Percentiles rank a stretch among this genome's conserved stretches.
Evolutionary conservation across 2,329 filamentous ascomycete genomes (phyloP).

Genomic region (Ciborinia camelliae): DNA sequence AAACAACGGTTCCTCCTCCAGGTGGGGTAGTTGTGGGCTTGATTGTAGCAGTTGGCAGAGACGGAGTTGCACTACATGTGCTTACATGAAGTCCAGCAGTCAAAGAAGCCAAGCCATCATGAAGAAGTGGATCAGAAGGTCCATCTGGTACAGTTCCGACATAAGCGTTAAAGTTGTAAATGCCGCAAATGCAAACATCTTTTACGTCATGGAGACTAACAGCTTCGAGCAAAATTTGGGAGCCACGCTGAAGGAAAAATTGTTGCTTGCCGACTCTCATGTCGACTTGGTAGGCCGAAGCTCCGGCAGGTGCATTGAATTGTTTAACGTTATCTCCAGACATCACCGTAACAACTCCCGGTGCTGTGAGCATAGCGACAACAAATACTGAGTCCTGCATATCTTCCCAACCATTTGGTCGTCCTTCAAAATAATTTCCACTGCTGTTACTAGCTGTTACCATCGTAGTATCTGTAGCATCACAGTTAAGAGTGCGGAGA

Average conservation of each 20-base stretch:
- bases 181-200: slow-evolving; percentile 26
- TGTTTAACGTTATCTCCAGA: slow-evolving; percentile 31
- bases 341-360: slow-evolving; percentile 33
- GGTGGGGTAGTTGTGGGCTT: slow-evolving; percentile 23
- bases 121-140: slow-evolving; percentile 31
- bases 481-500: slow-evolving; percentile 33
- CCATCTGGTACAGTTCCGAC: slow-evolving; percentile 27
- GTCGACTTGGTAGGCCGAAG: slow-evolving; percentile 24
- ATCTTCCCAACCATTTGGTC: slow-evolving; percentile 32
- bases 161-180: slow-evolving; percentile 33
- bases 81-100: slow-evolving; percentile 36
- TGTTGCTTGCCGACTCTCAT: slow-evolving; percentile 28
- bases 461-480: slow-evolving; percentile 37
- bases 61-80: slow-evolving; percentile 37
- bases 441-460: slow-evolving; percentile 26
- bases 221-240: slow-evolving; percentile 22
- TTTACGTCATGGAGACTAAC: slow-evolving; percentile 26
- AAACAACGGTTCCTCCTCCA: slow-evolving; percentile 11
- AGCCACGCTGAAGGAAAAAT: slow-evolving; percentile 25
- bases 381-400: slow-evolving; percentile 35
- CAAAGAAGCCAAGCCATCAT: slow-evolving; percentile 33
- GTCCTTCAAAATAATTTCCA: slow-evolving; percentile 30
- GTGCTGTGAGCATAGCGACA: slow-evolving; percentile 32
- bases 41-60: slow-evolving; percentile 34
- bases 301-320: slow-evolving; percentile 27